Conservation (phyloP, 2,329 filamentous ascomycete genomes). For the Cadophora luteo-olivacea region DNA sequence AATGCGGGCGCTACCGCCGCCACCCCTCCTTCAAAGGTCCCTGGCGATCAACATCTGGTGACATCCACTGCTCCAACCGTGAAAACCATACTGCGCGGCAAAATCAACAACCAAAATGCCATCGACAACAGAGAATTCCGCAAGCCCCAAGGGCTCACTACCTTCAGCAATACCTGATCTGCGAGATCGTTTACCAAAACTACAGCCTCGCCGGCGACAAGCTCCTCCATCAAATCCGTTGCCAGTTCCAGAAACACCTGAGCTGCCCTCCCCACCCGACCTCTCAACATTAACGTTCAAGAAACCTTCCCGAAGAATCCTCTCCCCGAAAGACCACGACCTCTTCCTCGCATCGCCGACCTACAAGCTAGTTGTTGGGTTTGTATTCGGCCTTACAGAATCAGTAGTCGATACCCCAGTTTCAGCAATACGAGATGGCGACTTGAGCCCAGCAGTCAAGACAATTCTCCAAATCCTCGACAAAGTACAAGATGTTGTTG, state of each 20-base stretch:
- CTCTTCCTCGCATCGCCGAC: conserved; percentile 81
- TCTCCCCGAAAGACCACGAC: conserved; percentile 81
- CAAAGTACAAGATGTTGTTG: conserved; percentile 70
- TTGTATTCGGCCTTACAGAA: conserved; percentile 87
- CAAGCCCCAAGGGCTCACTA: conserved; percentile 20
- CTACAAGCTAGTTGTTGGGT: conserved; percentile 77
- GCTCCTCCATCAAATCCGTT: conserved; percentile 57
- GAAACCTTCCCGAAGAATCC: conserved; percentile 77
- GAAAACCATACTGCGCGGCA: conserved; percentile 1
- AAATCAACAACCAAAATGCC: conserved; percentile 38
- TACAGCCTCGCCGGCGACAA: conserved; percentile 68
- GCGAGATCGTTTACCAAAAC: conserved; percentile 67
- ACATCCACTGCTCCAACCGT: neutral
- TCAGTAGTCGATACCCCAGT: conserved; percentile 75
- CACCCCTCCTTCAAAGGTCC: conserved; percentile 5
- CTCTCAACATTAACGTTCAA: conserved; percentile 66
- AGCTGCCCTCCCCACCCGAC: conserved; percentile 71
- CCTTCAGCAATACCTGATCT: conserved; percentile 52
- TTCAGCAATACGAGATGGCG: conserved; percentile 62
- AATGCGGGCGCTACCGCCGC: conserved; percentile 14
- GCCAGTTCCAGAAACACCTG: conserved; percentile 78
- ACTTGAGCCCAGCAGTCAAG: conserved; percentile 64
- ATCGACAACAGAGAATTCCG: conserved; percentile 32
- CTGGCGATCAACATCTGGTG: conserved; percentile 1
- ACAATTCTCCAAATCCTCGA: conserved; percentile 74